phyloP scores from a whole-genome alignment of 2,329 filamentous ascomycete genomes.

The Beauveria medogensis region DNA sequence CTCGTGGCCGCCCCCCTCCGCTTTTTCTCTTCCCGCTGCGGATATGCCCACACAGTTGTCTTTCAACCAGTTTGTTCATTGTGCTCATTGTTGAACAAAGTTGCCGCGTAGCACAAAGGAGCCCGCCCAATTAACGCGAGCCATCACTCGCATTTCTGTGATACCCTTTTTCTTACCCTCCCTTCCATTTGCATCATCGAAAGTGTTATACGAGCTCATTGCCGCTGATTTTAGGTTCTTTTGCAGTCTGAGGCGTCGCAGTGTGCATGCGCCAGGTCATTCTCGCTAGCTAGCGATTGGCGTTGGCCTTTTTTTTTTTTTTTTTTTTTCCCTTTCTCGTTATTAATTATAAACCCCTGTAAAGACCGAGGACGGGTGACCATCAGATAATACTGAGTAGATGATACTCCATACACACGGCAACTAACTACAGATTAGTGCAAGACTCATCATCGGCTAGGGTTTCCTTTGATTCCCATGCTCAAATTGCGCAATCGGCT shows the following conservation, averaged over 20 bases:
- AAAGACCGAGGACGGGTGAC: not conserved
- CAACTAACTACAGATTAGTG: not conserved
- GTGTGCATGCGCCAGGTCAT: not conserved
- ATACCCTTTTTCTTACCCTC: not conserved
- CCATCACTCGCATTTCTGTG: not conserved
- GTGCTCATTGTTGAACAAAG: not conserved
- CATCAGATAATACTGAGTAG: not conserved
- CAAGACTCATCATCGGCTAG: not conserved
- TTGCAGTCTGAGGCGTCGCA: not conserved
- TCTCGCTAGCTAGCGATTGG: not conserved
- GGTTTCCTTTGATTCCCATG: not conserved
- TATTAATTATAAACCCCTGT: not conserved
- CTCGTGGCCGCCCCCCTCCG: not conserved
- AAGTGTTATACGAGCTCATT: not conserved
- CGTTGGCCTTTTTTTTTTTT: not conserved
- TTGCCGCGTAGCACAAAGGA: not conserved
- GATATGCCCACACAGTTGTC: not conserved
- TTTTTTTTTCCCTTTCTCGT: not conserved
- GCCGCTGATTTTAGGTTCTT: not conserved
- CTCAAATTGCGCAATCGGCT: slow-evolving; percentile 6
- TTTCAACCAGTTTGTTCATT: too few relatives aligned
- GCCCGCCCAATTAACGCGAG: not conserved
- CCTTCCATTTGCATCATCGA: not conserved
- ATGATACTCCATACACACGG: not conserved
- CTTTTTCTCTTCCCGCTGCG: not conserved